A percentile compares a stretch with the other conserved stretches of the same genome.
Conservation (phyloP, 140 eudicot genomes). For the Senecio squalidus region DNA sequence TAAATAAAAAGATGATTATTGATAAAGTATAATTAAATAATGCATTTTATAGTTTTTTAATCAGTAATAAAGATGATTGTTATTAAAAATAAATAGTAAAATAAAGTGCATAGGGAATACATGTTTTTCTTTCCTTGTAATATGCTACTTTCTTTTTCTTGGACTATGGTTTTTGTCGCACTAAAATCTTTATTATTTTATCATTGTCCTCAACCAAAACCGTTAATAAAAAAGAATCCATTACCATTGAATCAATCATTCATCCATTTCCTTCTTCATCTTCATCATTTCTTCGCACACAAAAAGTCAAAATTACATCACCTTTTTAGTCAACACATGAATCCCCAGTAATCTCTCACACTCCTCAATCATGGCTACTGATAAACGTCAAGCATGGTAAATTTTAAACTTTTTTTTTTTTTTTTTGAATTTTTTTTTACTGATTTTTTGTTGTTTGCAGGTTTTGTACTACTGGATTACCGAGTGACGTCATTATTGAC, state of each 20-base stretch:
- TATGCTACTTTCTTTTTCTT: not conserved
- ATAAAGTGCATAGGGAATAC: not conserved
- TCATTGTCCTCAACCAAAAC: slow-evolving; percentile 14
- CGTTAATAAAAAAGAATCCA: slow-evolving; percentile 3
- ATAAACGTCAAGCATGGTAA: slow-evolving; percentile 88
- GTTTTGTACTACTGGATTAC: slow-evolving; percentile 93
- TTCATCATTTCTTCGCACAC: slow-evolving; percentile 11
- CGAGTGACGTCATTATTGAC: slow-evolving; percentile 84
- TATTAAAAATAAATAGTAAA: no score
- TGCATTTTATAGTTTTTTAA: not conserved
- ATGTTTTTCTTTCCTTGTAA: not conserved
- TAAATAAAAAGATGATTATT: no score
- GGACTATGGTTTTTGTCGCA: not conserved
- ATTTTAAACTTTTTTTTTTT: not conserved
- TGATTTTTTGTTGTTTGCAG: slow-evolving; percentile 19
- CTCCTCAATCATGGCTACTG: slow-evolving; percentile 36
- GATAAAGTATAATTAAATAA: no score
- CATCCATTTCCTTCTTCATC: slow-evolving; percentile 20
- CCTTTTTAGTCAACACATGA: slow-evolving; percentile 27
- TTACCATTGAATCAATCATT: slow-evolving; percentile 25
- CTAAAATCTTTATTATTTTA: not conserved
- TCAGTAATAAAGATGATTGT: not conserved
- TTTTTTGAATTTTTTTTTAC: not conserved
- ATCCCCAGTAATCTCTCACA: slow-evolving; percentile 11
- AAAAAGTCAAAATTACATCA: slow-evolving; percentile 5